A percentile compares a stretch with the other conserved stretches of the same genome.
Evolutionary conservation across 768 basidiomycete species (phyloP).

Genomic region (Boletus vinaceobasis): DNA sequence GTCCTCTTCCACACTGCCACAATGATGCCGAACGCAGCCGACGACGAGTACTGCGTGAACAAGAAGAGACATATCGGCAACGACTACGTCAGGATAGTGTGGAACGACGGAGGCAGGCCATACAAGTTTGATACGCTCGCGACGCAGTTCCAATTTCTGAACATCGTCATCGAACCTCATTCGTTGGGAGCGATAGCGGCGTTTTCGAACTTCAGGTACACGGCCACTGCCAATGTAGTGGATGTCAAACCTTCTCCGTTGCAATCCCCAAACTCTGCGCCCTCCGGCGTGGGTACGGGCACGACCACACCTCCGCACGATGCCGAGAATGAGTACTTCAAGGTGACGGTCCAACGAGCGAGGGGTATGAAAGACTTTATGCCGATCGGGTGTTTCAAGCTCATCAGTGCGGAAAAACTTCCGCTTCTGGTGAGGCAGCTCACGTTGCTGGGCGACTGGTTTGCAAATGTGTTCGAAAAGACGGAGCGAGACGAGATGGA

Average conservation of each 20-base stretch:
- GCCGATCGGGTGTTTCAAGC: conserved; percentile 90
- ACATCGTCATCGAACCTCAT: conserved; percentile 95
- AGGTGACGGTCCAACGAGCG: conserved; percentile 85
- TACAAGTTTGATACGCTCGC: conserved; percentile 90
- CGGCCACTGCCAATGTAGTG: background rate
- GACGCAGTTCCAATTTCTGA: conserved; percentile 95
- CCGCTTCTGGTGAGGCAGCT: conserved; percentile 88
- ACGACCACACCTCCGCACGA: conserved; percentile 32
- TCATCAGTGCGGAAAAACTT: conserved; percentile 84
- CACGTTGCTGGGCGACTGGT: conserved; percentile 84
- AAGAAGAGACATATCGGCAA: conserved; percentile 98
- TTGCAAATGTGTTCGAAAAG: conserved; percentile 75
- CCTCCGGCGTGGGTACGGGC: conserved; percentile 10
- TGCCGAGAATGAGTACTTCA: conserved; percentile 95
- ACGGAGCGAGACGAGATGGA: conserved; percentile 68
- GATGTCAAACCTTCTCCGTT: conserved; percentile 17
- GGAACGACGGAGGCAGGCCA: conserved; percentile 92
- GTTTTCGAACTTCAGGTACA: conserved; percentile 59
- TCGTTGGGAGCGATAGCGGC: conserved; percentile 81
- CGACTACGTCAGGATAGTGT: conserved; percentile 93
- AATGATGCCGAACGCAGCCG: conserved; percentile 81
- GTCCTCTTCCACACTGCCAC: conserved; percentile 95
- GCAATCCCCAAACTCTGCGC: conserved; percentile 17
- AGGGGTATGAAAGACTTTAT: conserved; percentile 91
- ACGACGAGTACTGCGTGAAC: conserved; percentile 69